These are phyloP conservation scores for Pythium folliculosum DNA, from an alignment of 352 stramenopile genomes.

Conservation along the genomic window DNA sequence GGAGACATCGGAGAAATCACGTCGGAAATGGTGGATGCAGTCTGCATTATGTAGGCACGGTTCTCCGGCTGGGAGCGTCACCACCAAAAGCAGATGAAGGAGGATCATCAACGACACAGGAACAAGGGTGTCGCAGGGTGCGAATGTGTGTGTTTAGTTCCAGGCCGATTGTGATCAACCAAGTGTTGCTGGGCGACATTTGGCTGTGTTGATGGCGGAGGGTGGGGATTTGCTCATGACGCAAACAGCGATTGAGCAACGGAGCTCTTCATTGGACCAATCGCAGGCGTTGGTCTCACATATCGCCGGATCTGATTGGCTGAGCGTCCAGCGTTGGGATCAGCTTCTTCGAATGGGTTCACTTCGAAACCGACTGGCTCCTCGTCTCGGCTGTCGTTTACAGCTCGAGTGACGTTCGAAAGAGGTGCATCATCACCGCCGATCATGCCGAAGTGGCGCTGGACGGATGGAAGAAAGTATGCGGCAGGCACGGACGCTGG, in stretches of 20 bases:
- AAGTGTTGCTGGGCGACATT: neutral
- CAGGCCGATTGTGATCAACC: too few species aligned
- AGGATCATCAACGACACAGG: neutral
- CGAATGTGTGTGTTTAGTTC: neutral
- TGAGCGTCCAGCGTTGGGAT: neutral
- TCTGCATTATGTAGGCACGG: too few species aligned
- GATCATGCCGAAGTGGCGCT: neutral
- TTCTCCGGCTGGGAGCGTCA: neutral
- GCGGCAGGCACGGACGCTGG: neutral
- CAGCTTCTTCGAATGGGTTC: slow-evolving; percentile 6
- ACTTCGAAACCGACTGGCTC: neutral
- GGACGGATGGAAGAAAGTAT: neutral
- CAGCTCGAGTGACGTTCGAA: neutral
- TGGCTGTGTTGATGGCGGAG: neutral
- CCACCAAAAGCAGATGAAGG: neutral
- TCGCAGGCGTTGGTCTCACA: neutral
- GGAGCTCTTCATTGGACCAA: neutral
- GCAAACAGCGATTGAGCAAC: neutral
- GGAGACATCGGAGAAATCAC: neutral
- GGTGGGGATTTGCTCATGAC: neutral
- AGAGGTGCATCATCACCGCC: slow-evolving; percentile 1
- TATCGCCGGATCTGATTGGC: neutral
- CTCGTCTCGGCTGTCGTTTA: neutral
- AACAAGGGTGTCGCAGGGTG: neutral
- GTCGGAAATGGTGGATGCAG: too few species aligned